phyloP scores from a whole-genome alignment of 257 asterid genomes.

The Gardenia jasminoides region DNA sequence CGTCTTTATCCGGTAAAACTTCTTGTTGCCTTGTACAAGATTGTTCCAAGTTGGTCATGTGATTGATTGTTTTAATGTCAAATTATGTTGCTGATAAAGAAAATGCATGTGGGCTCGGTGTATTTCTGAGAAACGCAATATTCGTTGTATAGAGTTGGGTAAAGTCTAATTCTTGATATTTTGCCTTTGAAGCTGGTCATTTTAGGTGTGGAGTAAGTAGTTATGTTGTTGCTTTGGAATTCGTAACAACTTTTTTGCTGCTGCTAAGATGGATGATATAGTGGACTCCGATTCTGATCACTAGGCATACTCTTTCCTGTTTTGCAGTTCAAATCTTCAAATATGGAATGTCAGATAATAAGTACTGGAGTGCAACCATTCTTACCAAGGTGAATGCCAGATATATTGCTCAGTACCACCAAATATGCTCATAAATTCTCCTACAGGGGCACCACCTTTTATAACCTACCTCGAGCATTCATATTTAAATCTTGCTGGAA shows the following conservation, averaged over 20 bases:
- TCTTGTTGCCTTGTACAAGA: not conserved
- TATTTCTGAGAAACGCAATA: too few species aligned
- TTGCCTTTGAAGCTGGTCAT: not conserved
- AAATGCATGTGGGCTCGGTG: not conserved
- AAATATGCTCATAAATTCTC: not conserved
- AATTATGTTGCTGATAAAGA: not conserved
- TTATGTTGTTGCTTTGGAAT: not conserved
- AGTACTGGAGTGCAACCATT: conserved; percentile 31
- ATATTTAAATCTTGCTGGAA: not conserved
- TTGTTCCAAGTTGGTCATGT: not conserved
- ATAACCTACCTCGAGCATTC: not conserved
- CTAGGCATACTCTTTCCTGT: not conserved
- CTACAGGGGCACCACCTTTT: not conserved
- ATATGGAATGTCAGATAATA: conserved; percentile 48
- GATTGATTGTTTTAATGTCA: not conserved
- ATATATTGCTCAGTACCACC: not conserved
- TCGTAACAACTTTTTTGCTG: not conserved
- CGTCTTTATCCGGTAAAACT: not conserved
- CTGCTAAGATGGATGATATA: not conserved
- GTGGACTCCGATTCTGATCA: not conserved
- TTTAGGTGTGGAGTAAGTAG: not conserved
- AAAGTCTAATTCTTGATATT: not conserved
- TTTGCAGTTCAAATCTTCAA: conserved; percentile 22
- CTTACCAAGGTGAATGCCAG: conserved; percentile 37
- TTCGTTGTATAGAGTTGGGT: not conserved